Conservation (phyloP, 164 flowering plant species). For the Buxus sempervirens region DNA sequence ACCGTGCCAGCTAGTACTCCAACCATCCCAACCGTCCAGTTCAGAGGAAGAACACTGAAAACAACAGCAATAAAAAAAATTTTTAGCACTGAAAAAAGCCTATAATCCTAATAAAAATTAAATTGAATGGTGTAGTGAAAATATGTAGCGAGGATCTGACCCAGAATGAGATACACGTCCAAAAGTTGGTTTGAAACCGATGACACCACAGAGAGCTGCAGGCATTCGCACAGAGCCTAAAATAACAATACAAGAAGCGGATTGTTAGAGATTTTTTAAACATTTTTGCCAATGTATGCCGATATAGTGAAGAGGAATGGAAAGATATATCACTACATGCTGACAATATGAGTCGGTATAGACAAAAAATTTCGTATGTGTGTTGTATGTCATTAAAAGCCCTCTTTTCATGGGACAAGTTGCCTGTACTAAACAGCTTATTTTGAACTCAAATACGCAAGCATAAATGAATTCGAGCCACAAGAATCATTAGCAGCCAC, state of each 20-base stretch:
- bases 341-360: no score
- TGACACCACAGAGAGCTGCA: conserved; percentile 92
- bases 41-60: conserved; percentile 81
- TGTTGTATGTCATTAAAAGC: no score
- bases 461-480: no score
- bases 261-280: no score
- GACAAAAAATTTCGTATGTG: no score
- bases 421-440: no score
- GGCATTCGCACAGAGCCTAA: conserved; percentile 93
- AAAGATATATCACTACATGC: no score
- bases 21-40: conserved; percentile 94
- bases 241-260: conserved; percentile 11
- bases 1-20: conserved; percentile 83
- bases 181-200: conserved; percentile 89
- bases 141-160: conserved; percentile 29
- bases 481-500: no score
- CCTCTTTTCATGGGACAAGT: no score
- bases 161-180: conserved; percentile 80
- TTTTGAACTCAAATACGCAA: no score
- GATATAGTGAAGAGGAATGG: no score
- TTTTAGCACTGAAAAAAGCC: not conserved
- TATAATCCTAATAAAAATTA: not conserved
- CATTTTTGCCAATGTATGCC: no score
- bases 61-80: conserved; percentile 2
- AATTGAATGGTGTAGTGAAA: not conserved